Evolutionary conservation across 139 green algal genomes (phyloP).

Genomic region (Edaphochlamys debaryana): DNA sequence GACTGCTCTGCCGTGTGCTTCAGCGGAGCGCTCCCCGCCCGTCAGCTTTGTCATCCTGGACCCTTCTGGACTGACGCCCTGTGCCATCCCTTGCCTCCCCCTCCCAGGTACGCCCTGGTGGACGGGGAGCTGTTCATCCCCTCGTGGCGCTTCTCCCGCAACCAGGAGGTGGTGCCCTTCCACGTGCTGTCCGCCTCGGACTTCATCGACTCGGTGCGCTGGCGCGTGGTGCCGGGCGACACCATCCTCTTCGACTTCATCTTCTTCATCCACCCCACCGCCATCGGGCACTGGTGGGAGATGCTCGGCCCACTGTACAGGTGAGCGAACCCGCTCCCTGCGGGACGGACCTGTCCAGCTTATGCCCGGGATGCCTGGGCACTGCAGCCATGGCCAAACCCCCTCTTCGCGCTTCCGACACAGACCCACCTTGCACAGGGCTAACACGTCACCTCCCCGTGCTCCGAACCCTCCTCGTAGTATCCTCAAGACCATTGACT

Average conservation of each 20-base stretch:
- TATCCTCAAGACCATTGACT: constrained; percentile 48
- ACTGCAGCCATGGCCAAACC: too few species aligned
- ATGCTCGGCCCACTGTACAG: constrained; percentile 85
- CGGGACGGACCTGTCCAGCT: too few species aligned
- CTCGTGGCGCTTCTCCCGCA: constrained; percentile 64
- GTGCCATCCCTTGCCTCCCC: too few species aligned
- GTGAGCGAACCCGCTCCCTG: too few species aligned
- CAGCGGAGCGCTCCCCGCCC: too few species aligned
- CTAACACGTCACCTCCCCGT: too few species aligned
- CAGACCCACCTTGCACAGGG: too few species aligned
- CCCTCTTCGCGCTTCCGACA: too few species aligned
- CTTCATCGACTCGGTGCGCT: constrained; percentile 51
- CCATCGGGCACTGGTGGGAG: constrained; percentile 92
- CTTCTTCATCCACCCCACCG: constrained; percentile 89
- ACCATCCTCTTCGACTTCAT: constrained; percentile 90
- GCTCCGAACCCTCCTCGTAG: background rate
- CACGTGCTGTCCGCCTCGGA: constrained; percentile 51
- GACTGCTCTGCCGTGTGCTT: too few species aligned
- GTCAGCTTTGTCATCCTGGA: too few species aligned
- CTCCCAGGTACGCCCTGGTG: constrained; percentile 62
- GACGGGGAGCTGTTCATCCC: constrained; percentile 61
- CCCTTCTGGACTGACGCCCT: too few species aligned
- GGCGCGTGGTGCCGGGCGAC: constrained; percentile 70
- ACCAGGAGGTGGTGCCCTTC: constrained; percentile 66
- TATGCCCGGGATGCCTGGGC: too few species aligned